Evolutionary conservation across 139 green algal species (phyloP), one percentile per base, ranked within the genome.

Genomic region (Coelastrella sp.): DNA sequence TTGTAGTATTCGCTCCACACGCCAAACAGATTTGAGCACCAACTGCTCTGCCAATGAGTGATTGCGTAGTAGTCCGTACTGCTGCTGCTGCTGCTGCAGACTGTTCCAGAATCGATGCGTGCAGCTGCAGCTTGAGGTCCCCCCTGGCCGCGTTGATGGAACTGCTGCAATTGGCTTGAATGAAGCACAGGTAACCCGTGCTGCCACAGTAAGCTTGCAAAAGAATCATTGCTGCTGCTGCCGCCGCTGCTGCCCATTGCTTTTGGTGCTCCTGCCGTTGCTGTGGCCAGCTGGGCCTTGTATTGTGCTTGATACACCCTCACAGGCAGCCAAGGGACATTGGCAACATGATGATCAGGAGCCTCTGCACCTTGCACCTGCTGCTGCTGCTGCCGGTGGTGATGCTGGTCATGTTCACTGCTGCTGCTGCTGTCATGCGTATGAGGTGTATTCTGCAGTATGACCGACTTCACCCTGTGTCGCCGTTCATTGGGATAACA

Each of bases 401-500:
- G 81, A 17, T 59, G 63, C 61, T 78, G 82, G 58, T 87, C n/a
- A 10, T 58, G 8, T 27, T 25, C 59, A 72, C 65, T 78, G 82
- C 82, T 66, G 82, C 60, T 61, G 82, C 65, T 80, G 84, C 84
- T 57, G 49, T 8, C 65, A 73, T 27, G 68, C 7, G 11, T 8
- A 56, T 86, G 63, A 25, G 87, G 58, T 59, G 56, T 24, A 14
- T 56, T 58, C 25, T 80, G 19, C 6, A 76, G 14, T 79, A 82
- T 73, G 4, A 96, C 56, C 0, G 92, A 94, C 27, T 76, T 88
- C 27, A 94, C 76, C 9, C 95, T 84, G 58, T 91, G 89, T 70
- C 91, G 63, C 9, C 96, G 90, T 92, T 98, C 96, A 0, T 73
- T 70, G 6, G 96, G 96, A 70, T 96, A 96, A 58, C 93, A 93